Evolutionary conservation across 768 basidiomycete genomes (phyloP).

Genomic region (Filobasidium floriforme): DNA sequence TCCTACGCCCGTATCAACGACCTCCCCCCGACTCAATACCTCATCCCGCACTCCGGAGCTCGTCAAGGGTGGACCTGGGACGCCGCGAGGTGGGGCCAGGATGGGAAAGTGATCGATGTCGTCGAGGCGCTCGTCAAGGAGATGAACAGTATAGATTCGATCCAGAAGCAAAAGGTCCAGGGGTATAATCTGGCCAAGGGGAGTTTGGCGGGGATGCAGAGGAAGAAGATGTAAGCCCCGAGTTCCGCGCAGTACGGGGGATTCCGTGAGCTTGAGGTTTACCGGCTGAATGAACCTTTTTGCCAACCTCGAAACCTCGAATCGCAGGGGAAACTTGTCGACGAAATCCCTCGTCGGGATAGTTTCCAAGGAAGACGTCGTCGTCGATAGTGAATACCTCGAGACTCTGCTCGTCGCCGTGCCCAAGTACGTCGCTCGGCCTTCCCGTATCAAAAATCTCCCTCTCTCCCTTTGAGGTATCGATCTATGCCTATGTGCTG

Average conservation of each 20-base stretch:
- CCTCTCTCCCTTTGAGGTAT: no score
- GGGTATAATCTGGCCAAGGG: conserved; percentile 93
- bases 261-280: no score
- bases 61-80: conserved; percentile 74
- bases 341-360: conserved; percentile 77
- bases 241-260: no score
- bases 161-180: conserved; percentile 82
- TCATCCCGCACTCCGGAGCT: conserved; percentile 49
- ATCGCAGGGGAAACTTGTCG: conserved; percentile 80
- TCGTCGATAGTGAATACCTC: conserved; percentile 84
- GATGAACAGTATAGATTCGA: conserved; percentile 86
- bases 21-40: conserved; percentile 65
- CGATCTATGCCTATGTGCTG: no score
- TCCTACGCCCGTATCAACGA: conserved; percentile 62
- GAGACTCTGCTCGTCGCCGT: conserved; percentile 89
- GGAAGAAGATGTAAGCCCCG: conserved; percentile 88
- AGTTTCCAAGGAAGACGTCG: conserved; percentile 70
- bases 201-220: conserved; percentile 78
- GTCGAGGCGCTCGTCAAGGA: conserved; percentile 83
- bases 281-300: not conserved
- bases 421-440: conserved; percentile 65
- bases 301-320: conserved; percentile 18
- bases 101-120: conserved; percentile 72
- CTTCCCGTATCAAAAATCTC: no score
- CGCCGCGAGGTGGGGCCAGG: conserved; percentile 75